Evolutionary conservation across 805 yeast genomes (phyloP).

Genomic region (Saccharomyces cerevisiae): DNA sequence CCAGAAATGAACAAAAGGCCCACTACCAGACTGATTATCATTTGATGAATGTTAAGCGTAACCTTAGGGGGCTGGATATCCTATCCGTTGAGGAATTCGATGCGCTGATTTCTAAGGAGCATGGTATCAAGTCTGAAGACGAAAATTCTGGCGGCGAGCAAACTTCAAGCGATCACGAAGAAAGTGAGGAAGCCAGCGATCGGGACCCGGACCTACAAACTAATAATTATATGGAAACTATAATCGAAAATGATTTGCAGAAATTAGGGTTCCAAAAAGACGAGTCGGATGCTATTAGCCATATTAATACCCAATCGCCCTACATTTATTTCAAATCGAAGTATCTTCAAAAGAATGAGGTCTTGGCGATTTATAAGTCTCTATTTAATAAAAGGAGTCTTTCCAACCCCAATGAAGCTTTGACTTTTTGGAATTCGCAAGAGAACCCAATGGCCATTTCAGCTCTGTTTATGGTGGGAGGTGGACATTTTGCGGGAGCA

Average conservation of each 20-base stretch:
- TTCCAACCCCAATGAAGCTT: slow-evolving; percentile 41
- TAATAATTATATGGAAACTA: slow-evolving; percentile 15
- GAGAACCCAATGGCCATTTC: slow-evolving; percentile 37
- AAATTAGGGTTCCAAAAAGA: slow-evolving; percentile 15
- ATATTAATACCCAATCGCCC: slow-evolving; percentile 64
- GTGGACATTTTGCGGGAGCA: slow-evolving; percentile 97
- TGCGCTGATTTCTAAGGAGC: slow-evolving; percentile 36
- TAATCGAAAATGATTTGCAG: slow-evolving; percentile 22
- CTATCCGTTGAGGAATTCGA: slow-evolving; percentile 55
- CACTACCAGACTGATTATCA: slow-evolving; percentile 57
- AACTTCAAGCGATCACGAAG: slow-evolving; percentile 14
- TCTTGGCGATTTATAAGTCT: slow-evolving; percentile 62
- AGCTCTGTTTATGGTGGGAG: slow-evolving; percentile 88
- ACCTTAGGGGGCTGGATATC: slow-evolving; percentile 36
- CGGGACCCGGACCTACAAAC: slow-evolving; percentile 4
- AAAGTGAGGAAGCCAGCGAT: slow-evolving; percentile 18
- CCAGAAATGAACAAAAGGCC: slow-evolving; percentile 20
- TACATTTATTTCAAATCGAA: slow-evolving; percentile 49
- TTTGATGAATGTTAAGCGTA: slow-evolving; percentile 50
- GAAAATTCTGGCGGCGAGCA: slow-evolving; percentile 30
- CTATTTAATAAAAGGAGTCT: slow-evolving; percentile 41
- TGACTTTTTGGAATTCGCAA: slow-evolving; percentile 34
- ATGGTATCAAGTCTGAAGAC: slow-evolving; percentile 51
- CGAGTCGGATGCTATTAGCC: slow-evolving; percentile 37
- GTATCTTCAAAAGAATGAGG: slow-evolving; percentile 37